Conservation (phyloP, 2,329 filamentous ascomycete species). For the Davidsoniella neocaledoniae region DNA sequence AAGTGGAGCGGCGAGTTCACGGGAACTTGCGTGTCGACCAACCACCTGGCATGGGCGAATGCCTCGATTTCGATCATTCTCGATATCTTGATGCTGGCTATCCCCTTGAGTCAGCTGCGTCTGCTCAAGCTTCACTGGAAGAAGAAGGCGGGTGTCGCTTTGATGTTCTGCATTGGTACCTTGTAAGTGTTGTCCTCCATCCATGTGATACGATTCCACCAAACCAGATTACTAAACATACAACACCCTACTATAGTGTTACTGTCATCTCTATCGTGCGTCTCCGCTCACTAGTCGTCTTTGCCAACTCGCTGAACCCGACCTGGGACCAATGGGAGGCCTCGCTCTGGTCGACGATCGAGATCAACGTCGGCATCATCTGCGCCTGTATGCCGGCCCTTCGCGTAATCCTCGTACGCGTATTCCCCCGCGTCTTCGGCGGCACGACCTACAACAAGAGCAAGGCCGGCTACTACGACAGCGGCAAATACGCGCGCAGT, state of each 20-base stretch:
- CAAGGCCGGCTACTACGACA: conserved; percentile 16
- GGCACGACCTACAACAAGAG: conserved; percentile 15
- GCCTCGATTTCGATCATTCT: conserved; percentile 30
- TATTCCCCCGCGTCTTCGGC: conserved; percentile 19
- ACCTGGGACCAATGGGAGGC: conserved; percentile 18
- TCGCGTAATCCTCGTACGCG: conserved; percentile 17
- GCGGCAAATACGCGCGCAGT: conserved; percentile 9
- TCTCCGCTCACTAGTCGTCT: conserved; percentile 17
- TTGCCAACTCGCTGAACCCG: conserved; percentile 17
- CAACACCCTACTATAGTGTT: conserved; percentile 14
- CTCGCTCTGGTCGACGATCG: conserved; percentile 19
- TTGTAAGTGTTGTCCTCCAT: conserved; percentile 17
- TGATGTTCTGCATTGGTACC: conserved; percentile 29
- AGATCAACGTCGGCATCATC: conserved; percentile 20
- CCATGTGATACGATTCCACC: neutral
- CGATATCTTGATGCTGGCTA: conserved; percentile 30
- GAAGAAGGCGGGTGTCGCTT: conserved; percentile 26
- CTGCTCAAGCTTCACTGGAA: conserved; percentile 24
- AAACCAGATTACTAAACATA: neutral
- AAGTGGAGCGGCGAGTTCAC: conserved; percentile 30
- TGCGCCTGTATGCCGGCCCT: conserved; percentile 20
- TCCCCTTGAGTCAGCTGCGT: conserved; percentile 27
- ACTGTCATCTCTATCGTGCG: conserved; percentile 20
- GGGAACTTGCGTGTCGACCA: conserved; percentile 29
- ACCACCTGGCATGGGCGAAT: conserved; percentile 28